Evolutionary conservation across 495 filamentous ascomycete species (phyloP), one percentile per base, ranked within the genome.

Genomic region (Physcia stellaris): DNA sequence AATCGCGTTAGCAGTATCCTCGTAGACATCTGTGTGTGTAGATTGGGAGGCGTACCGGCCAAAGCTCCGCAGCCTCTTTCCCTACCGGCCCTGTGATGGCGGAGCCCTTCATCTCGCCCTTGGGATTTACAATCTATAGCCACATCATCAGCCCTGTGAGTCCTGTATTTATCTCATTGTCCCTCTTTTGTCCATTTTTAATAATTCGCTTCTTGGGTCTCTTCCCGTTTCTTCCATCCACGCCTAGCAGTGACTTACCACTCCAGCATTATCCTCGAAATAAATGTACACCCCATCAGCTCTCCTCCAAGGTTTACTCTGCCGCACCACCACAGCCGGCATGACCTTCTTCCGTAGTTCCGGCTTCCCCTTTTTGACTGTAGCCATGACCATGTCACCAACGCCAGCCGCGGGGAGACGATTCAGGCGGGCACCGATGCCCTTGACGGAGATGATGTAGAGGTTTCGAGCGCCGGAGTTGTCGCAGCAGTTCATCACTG

Each of bases 31-130:
- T 40, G 29, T 31, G 20, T 40, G 7, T 30, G 33, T 12, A 9
- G 12, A 33, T 27, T 24, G 32, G 26, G 18, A n/a, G 42, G 68
- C 80, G 65, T 71, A 88, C 83, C 63, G 90, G 90, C 90, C 90
- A 98, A 58, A 96, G 76, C 71, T 98, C 90, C 64, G 90, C 90
- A 62, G 90, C 92, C 68, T 98, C 90, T 80, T 98, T 99, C 62
- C 92, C 90, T 60, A 99, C 92, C 40, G 92, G 92, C 41, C 90
- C 90, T 50, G 90, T 99, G 60, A 99, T 96, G 62, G 90, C 90
- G 45, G 84, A 93, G 59, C 90, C 90, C 78, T 99, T 99, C 90
- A 99, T 99, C 73, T 99, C 90, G 69, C 90, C 90, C 80, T 99
- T 99, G 66, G 86, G 85, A 75, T 99, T 99, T 73, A 99, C 92